Conservation (phyloP, 352 stramenopile genomes). For the Phytophthora idaei region DNA sequence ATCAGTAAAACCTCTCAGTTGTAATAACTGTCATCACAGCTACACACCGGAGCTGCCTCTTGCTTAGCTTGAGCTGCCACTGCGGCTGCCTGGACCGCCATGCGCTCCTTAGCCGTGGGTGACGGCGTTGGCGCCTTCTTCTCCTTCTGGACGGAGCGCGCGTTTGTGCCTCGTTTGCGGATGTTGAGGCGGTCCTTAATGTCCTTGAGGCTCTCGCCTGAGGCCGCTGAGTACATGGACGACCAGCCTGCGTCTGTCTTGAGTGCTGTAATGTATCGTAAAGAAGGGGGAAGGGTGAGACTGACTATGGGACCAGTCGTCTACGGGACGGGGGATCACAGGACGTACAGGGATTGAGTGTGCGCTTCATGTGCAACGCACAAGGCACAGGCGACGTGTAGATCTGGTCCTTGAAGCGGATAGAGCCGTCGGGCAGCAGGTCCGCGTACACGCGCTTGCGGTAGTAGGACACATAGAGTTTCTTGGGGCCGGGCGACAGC, state of each 20-base stretch:
- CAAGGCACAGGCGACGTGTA: constrained; percentile 77
- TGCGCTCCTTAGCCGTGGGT: constrained; percentile 30
- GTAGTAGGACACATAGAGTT: constrained; percentile 86
- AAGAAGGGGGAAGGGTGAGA: not conserved
- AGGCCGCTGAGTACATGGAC: constrained; percentile 73
- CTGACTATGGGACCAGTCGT: not conserved
- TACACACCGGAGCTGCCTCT: constrained; percentile 31
- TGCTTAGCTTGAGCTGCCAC: constrained; percentile 21
- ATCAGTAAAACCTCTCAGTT: not conserved
- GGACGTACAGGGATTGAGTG: constrained; percentile 70
- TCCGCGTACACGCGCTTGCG: constrained; percentile 81
- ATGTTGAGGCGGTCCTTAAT: constrained; percentile 81
- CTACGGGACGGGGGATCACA: constrained; percentile 8
- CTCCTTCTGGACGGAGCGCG: constrained; percentile 60
- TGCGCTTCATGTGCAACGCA: constrained; percentile 83
- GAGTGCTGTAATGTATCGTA: constrained; percentile 36
- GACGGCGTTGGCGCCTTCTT: constrained; percentile 44
- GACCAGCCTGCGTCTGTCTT: constrained; percentile 84
- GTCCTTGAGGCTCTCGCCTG: constrained; percentile 78
- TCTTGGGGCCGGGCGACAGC: constrained; percentile 61
- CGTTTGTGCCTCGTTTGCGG: constrained; percentile 68
- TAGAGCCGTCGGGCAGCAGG: constrained; percentile 72
- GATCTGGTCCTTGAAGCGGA: constrained; percentile 79
- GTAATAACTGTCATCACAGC: not conserved
- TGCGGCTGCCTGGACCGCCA: constrained; percentile 5